phyloP scores from a whole-genome alignment of 2,329 filamentous ascomycete genomes.

The Keithomyces neogunnii region DNA sequence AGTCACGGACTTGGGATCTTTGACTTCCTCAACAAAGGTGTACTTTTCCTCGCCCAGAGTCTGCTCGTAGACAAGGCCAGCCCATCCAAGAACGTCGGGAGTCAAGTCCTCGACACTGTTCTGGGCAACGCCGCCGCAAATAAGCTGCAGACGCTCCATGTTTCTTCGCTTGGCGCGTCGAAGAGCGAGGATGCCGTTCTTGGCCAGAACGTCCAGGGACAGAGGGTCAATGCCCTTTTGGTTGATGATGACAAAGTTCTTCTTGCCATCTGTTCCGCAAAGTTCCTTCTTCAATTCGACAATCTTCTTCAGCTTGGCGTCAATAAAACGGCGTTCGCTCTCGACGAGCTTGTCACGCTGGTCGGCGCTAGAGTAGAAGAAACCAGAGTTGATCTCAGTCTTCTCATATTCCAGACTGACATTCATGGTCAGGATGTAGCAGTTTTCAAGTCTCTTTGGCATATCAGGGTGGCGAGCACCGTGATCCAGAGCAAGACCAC shows the following conservation, averaged over 20 bases:
- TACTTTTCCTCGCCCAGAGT: conserved; percentile 98
- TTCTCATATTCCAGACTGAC: conserved; percentile 98
- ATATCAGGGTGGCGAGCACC: conserved; percentile 96
- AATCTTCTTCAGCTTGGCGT: conserved; percentile 94
- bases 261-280: conserved; percentile 85
- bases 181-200: conserved; percentile 94
- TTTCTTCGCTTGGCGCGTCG: conserved; percentile 94
- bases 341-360: conserved; percentile 97
- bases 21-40: conserved; percentile 97
- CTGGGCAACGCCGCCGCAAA: conserved; percentile 84
- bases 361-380: conserved; percentile 96
- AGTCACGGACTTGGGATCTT: conserved; percentile 96
- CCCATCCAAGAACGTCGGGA: conserved; percentile 87
- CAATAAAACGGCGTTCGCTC: conserved; percentile 90
- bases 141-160: conserved; percentile 95
- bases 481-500: conserved; percentile 87
- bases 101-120: conserved; percentile 94
- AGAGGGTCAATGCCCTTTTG: conserved; percentile 98
- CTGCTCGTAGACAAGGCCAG: conserved; percentile 93
- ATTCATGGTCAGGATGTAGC: conserved; percentile 89
- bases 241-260: conserved; percentile 96
- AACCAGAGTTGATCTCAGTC: conserved; percentile 96
- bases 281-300: conserved; percentile 97
- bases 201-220: conserved; percentile 89
- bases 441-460: conserved; percentile 94